phyloP scores from a whole-genome alignment of 192 early-diverging fungal species.

The Cetraspora pellucida region DNA sequence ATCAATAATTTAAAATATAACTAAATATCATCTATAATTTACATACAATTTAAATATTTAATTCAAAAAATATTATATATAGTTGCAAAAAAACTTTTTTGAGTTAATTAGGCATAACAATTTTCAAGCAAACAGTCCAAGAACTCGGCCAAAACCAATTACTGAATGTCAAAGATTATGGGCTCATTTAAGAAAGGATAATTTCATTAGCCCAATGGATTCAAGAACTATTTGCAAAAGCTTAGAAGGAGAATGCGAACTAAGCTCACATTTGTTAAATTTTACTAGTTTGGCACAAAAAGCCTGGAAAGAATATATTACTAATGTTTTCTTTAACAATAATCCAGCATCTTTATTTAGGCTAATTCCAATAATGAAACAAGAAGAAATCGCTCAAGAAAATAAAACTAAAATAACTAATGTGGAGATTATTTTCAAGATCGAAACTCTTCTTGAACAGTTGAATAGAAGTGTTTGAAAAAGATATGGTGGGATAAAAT shows the following conservation, averaged over 20 bases:
- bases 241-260: too few species aligned
- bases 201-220: too few species aligned
- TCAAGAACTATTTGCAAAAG: too few species aligned
- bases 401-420: too few species aligned
- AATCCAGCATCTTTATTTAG: background rate
- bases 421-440: too few species aligned
- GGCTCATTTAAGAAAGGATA: background rate
- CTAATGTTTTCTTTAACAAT: background rate
- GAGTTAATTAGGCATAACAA: slow-evolving; percentile 11
- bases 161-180: background rate
- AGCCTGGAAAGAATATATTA: too few species aligned
- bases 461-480: background rate
- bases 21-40: background rate
- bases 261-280: too few species aligned
- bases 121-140: background rate
- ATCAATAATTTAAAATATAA: background rate
- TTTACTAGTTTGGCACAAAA: too few species aligned
- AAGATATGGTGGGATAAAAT: background rate
- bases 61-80: too few species aligned
- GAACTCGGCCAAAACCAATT: background rate
- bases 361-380: too few species aligned
- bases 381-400: too few species aligned
- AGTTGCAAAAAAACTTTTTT: slow-evolving; percentile 1
- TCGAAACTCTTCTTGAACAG: background rate
- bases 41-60: too few species aligned